These are phyloP conservation scores for Pseudogymnoascus sp. DNA, from an alignment of 2,329 filamentous ascomycete species.

Conservation along the genomic window DNA sequence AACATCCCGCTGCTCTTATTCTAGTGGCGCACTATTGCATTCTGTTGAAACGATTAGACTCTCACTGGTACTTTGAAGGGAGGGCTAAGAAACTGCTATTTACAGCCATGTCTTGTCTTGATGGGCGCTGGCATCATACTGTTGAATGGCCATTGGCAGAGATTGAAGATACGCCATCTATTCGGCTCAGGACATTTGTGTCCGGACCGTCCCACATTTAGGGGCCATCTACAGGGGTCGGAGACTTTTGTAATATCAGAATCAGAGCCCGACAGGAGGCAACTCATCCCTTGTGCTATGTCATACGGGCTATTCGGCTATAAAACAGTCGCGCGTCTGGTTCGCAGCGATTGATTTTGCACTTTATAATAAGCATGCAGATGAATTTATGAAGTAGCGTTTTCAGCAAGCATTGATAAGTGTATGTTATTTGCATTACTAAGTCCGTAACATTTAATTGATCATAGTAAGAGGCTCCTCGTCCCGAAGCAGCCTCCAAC, in stretches of 20 bases:
- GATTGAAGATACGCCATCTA: neutral
- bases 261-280: too few relatives aligned
- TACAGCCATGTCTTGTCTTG: constrained; percentile 10
- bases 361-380: too few relatives aligned
- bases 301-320: too few relatives aligned
- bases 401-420: too few relatives aligned
- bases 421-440: neutral
- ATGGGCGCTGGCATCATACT: constrained; percentile 11
- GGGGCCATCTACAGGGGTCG: too few relatives aligned
- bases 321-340: too few relatives aligned
- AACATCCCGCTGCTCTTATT: constrained; percentile 17
- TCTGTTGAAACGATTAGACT: constrained; percentile 17
- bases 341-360: too few relatives aligned
- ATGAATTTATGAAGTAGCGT: too few relatives aligned
- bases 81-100: constrained; percentile 12
- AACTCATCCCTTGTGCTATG: too few relatives aligned
- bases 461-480: constrained; percentile 14
- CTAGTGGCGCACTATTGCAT: constrained; percentile 22
- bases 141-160: constrained; percentile 13
- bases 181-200: neutral
- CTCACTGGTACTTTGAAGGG: constrained; percentile 18
- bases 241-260: too few relatives aligned
- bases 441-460: neutral
- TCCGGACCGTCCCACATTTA: neutral
- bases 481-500: constrained; percentile 16